Evolutionary conservation across 23 red algal genomes (phyloP).

Genomic region (Gracilaria domingensis): DNA sequence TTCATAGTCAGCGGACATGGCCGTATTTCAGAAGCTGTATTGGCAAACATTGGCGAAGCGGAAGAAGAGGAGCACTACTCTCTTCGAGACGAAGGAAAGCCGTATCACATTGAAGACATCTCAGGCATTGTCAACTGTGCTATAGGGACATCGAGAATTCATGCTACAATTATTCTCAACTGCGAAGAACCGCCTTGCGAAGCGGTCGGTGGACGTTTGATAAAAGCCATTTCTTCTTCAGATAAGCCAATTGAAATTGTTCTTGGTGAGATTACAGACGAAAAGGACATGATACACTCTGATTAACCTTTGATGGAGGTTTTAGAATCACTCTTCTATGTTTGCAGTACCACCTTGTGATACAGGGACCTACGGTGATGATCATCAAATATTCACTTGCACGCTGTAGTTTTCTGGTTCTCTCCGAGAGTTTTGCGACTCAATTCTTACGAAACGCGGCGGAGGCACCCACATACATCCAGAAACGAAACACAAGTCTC

Average conservation of each 20-base stretch:
- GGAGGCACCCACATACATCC: too few species aligned
- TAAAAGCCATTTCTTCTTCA: slow-evolving; percentile 12
- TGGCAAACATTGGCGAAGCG: slow-evolving; percentile 3
- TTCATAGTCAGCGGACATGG: slow-evolving; percentile 20
- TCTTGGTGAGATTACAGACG: slow-evolving; percentile 31
- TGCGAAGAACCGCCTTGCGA: slow-evolving; percentile 28
- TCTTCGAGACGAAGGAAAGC: background rate
- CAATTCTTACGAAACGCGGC: background rate
- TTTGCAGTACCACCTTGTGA: background rate
- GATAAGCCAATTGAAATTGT: slow-evolving; percentile 29
- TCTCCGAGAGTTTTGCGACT: background rate
- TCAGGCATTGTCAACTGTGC: slow-evolving; percentile 19
- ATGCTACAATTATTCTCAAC: slow-evolving; percentile 36
- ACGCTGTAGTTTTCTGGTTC: too few species aligned
- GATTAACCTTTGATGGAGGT: background rate
- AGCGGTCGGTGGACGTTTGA: slow-evolving; percentile 14
- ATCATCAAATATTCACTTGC: too few species aligned
- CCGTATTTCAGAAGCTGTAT: background rate
- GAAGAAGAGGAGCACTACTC: slow-evolving; percentile 9
- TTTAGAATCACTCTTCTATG: background rate
- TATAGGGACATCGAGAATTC: slow-evolving; percentile 9
- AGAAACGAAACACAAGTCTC: too few species aligned
- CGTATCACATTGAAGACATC: slow-evolving; percentile 27
- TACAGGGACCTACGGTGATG: too few species aligned
- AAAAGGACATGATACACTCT: slow-evolving; percentile 19